Evolutionary conservation across 345 rosid species (phyloP), one percentile per base, ranked within the genome.

Genomic region (Bruguiera sexangula): DNA sequence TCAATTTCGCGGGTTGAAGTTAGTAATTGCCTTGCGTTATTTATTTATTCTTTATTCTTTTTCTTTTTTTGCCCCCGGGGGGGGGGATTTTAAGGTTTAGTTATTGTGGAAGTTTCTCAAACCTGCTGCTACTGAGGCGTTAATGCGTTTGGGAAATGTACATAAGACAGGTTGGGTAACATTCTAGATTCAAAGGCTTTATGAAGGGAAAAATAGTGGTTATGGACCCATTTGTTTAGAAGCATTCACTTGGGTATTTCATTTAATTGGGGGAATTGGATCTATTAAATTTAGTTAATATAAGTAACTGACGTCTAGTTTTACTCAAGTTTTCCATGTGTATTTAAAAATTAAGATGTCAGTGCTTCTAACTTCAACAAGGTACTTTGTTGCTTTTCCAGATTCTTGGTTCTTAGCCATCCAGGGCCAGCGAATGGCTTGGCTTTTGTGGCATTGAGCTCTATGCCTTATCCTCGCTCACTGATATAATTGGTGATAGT

Each of bases 351-450:
- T 11, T 15, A 4, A 20, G 62, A 39, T 63, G 29, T 37, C 36
- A 39, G 31, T 2, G 48, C 26, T 69, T 29, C 31, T 59, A 4
- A 37, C 24, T 8, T 69, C 37, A 8, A 27, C 20, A 52, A 55
- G 18, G 5, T 52, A 26, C 39, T 29, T 29, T 67, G 32, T 39
- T 63, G 24, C 18, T 56, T 62, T 32, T 66, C 62, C 71, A 80
- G 84, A 73, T 80, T 69, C 29, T 22, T 19, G 54, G 64, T 46
- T 75, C 68, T 62, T 22, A 8, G 18, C 18, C 50, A n/a, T 56
- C 53, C 13, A 34, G 37, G 27, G 63, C 65, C 34, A n/a, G 21
- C 37, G 54, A 57, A 79, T 84, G 85, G 76, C 39, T 70, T 34
- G 60, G 27, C 76, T 55, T 55, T 62, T 76, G 75, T 72, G 68